A percentile compares a stretch with the other conserved stretches of the same genome.
These are phyloP conservation scores for Plantago major DNA, from an alignment of 257 asterid species.

Conservation along the genomic window DNA sequence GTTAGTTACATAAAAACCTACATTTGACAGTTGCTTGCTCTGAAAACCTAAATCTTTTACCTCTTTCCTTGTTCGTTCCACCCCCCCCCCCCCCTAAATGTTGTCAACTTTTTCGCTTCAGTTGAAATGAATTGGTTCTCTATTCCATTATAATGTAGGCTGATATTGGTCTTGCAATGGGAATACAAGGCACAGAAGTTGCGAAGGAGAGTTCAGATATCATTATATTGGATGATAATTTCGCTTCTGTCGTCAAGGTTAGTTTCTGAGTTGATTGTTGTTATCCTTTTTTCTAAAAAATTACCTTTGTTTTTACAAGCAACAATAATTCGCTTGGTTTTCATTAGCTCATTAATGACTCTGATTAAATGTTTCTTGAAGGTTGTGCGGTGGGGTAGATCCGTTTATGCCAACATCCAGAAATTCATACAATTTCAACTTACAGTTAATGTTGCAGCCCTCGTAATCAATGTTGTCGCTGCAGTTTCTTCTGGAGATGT, in stretches of 20 bases:
- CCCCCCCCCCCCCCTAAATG: too few species aligned
- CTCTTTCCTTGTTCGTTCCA: too few species aligned
- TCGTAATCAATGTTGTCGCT: conserved; percentile 82
- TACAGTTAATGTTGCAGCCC: conserved; percentile 93
- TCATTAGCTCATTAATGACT: conserved; percentile 13
- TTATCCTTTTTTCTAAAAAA: not conserved
- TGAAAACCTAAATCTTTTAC: too few species aligned
- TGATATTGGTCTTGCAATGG: conserved; percentile 99
- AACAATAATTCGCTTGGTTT: not conserved
- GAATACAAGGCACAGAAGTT: conserved; percentile 96
- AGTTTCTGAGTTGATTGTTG: conserved; percentile 17
- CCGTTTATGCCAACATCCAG: conserved; percentile 94
- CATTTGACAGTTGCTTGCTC: too few species aligned
- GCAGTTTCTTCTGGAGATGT: conserved; percentile 89
- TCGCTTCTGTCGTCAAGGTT: conserved; percentile 95
- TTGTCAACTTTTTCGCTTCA: not conserved
- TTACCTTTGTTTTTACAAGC: not conserved
- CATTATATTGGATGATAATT: conserved; percentile 88
- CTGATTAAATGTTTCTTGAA: conserved; percentile 27
- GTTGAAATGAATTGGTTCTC: conserved; percentile 13
- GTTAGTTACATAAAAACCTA: too few species aligned
- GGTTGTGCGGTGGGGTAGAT: conserved; percentile 99
- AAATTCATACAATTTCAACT: conserved; percentile 96
- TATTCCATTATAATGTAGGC: conserved; percentile 48
- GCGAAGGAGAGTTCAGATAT: conserved; percentile 99